A percentile compares a stretch with the other conserved stretches of the same genome.
Conservation (phyloP, 2,329 filamentous ascomycete species). For the Pestalotiopsis sp. region DNA sequence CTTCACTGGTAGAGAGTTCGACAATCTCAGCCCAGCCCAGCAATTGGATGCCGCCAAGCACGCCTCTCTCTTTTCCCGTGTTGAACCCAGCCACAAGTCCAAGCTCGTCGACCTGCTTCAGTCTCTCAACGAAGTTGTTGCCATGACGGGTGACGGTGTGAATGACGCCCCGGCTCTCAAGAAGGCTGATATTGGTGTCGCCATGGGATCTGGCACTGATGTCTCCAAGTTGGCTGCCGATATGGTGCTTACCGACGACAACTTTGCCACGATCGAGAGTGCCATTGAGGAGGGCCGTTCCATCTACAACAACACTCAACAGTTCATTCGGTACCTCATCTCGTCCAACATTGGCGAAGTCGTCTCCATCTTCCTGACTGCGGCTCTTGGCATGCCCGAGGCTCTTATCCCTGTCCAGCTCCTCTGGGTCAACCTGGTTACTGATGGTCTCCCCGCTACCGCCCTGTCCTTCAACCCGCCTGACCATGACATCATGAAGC, state of each 20-base stretch:
- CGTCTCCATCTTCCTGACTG: conserved; percentile 97
- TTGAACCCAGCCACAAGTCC: conserved; percentile 96
- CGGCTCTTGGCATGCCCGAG: conserved; percentile 95
- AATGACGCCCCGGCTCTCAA: conserved; percentile 97
- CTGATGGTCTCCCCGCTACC: conserved; percentile 93
- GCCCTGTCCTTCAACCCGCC: conserved; percentile 97
- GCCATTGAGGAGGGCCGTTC: conserved; percentile 96
- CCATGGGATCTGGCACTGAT: conserved; percentile 97
- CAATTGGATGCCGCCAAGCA: conserved; percentile 81
- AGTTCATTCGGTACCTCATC: conserved; percentile 98
- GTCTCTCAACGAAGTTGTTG: conserved; percentile 88
- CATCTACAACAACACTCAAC: conserved; percentile 99
- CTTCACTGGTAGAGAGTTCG: conserved; percentile 93
- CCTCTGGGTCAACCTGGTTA: conserved; percentile 98
- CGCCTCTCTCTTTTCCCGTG: conserved; percentile 92
- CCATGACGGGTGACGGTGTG: conserved; percentile 98
- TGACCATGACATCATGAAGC: conserved; percentile 97
- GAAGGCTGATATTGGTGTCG: conserved; percentile 98
- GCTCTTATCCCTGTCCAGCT: conserved; percentile 96
- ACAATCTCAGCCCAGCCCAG: conserved; percentile 75
- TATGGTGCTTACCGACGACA: conserved; percentile 98
- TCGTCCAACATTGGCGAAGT: conserved; percentile 99
- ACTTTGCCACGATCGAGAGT: conserved; percentile 96
- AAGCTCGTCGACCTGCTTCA: conserved; percentile 96
- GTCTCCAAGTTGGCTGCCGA: conserved; percentile 95